These are phyloP conservation scores for Gynochthodes officinalis DNA, from an alignment of 257 asterid genomes.

Conservation along the genomic window DNA sequence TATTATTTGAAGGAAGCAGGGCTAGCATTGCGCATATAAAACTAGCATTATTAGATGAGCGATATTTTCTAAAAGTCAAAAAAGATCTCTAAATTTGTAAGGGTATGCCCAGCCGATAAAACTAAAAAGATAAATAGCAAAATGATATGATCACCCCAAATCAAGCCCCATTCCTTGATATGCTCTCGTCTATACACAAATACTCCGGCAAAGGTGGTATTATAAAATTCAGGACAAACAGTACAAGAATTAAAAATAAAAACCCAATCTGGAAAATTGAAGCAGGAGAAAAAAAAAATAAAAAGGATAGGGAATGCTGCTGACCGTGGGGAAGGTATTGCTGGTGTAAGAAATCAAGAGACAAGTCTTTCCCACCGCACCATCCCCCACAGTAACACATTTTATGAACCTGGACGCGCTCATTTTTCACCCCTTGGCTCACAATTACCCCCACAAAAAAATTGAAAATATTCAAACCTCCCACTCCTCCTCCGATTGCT, in stretches of 20 bases:
- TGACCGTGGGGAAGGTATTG: constrained; percentile 89
- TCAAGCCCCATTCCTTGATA: not conserved
- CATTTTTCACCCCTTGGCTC: constrained; percentile 23
- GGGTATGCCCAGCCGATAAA: not conserved
- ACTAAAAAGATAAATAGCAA: not conserved
- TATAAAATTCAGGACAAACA: not conserved
- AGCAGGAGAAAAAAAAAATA: not conserved
- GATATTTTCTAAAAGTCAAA: not conserved
- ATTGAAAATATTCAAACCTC: not conserved
- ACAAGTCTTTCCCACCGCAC: constrained; percentile 51
- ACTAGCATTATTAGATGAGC: not conserved
- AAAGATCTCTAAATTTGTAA: not conserved
- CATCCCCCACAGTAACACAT: constrained; percentile 51
- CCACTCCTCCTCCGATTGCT: constrained; percentile 17
- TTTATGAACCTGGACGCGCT: constrained; percentile 51
- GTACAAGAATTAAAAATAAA: not conserved
- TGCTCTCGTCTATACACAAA: not conserved
- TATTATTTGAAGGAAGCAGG: too few relatives aligned
- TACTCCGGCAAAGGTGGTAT: not conserved
- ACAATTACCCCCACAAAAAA: constrained; percentile 3
- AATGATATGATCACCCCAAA: not conserved
- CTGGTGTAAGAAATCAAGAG: constrained; percentile 55
- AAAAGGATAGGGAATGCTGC: constrained; percentile 13
- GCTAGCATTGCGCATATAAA: too few relatives aligned
- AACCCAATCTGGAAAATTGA: not conserved